These are phyloP conservation scores for Suhomyces chickasaworum DNA, from an alignment of 1,139 yeast species.

Conservation along the genomic window DNA sequence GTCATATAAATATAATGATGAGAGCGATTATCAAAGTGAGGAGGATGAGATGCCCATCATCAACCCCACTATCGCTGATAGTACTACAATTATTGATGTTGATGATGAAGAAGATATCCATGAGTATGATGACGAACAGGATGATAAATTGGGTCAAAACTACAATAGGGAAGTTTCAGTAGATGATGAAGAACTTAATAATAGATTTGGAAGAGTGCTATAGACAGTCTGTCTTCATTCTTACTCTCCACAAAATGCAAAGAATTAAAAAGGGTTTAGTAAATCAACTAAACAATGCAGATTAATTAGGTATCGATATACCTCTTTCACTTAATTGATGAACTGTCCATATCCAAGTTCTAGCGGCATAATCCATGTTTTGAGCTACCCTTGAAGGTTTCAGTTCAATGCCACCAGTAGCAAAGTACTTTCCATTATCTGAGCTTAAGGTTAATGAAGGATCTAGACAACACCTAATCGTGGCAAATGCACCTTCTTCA, in stretches of 20 bases:
- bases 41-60: neutral
- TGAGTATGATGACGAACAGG: conserved; percentile 18
- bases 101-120: conserved; percentile 19
- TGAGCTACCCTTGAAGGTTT: conserved; percentile 60
- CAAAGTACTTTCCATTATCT: conserved; percentile 72
- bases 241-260: conserved; percentile 1
- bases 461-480: conserved; percentile 65
- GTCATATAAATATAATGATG: conserved; percentile 16
- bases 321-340: conserved; percentile 57
- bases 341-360: conserved; percentile 86
- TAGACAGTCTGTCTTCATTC: neutral
- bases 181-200: conserved; percentile 3
- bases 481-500: conserved; percentile 72
- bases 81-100: conserved; percentile 15
- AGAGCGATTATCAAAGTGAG: conserved; percentile 21
- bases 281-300: neutral
- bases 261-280: conserved; percentile 6
- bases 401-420: conserved; percentile 58
- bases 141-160: conserved; percentile 10
- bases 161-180: conserved; percentile 4
- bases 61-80: neutral
- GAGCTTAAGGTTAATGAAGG: conserved; percentile 48
- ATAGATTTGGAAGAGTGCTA: conserved; percentile 6
- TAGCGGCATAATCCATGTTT: conserved; percentile 62
- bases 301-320: conserved; percentile 23